Base-by-base conservation (phyloP, 106 monocot genomes). In the Amphibolis antarctica region DNA sequence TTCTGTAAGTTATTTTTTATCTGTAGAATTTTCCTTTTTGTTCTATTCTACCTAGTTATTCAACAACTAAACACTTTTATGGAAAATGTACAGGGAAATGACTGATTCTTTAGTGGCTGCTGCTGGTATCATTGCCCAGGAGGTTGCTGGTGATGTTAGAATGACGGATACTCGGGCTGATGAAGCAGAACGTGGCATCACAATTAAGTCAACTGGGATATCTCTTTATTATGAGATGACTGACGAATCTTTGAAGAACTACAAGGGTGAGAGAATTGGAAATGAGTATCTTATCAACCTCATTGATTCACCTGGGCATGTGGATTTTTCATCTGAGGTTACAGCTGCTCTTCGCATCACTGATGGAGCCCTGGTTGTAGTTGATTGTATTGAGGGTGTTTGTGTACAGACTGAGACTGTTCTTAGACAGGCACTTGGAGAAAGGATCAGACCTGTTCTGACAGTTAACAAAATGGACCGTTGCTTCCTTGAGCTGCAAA, bases 271-370 rank as follows among this genome's bases (percentile, higher is more conserved):
- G 30, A 79, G 79, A 30, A 26, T 5, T 0, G 79, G 79, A 9
- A 74, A 79, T 53, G 79, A 79, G 53, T 79, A 79, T 49, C 69
- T 79, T n/a, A 79, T 79, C 62, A 79, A 79, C 59, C 79, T 79
- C 18, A 79, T 79, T 46, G 79, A 79, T 73, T 79, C 79, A 3
- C 79, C 79, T 59, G 79, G 79, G 61, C 79, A 79, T 45, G 79
- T 79, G 47, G 79, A 79, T 46, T 79, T 79, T 23, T 79, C 79
- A 13, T 79, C 79, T 31, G 79, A 79, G 60, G 79, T 79, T 52
- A 79, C 79, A 18, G 79, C 79, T 53, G 79, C 79, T 0, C 69
- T 79, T 4, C 79, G 79, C 42, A 79, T 79, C 65, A 79, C 79
- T 64, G 79, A 79, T 55, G 79, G 79, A 19, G 79, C 79, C 10